Base-by-base conservation (phyloP, 768 basidiomycete genomes). In the Kwoniella europaea region DNA sequence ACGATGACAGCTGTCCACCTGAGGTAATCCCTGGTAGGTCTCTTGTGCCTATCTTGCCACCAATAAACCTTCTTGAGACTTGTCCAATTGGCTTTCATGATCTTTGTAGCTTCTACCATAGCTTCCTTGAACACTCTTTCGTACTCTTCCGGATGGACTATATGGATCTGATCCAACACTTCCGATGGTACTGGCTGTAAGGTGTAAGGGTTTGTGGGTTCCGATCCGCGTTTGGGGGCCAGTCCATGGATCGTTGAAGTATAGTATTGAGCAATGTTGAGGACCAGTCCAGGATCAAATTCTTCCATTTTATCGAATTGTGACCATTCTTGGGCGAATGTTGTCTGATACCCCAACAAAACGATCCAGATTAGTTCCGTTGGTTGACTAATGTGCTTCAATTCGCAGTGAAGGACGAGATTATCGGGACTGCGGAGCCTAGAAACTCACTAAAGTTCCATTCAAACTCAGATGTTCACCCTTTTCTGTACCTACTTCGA, bases 21-120 rank as follows among this genome's bases (percentile, higher is more conserved):
- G 16, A 44, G 10, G 12, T 50, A 52, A 63, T 50, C 46, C 29
- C 44, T 12, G 13, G 44, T 44, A 44, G 46, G 20, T 63, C 62
- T 22, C 16, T 52, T 13, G 24, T 22, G 2, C 24, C 13, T 22
- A 29, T 52, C 22, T 41, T 63, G 62, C 62, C 62, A 63, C 35
- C 35, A 63, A 50, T 20, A 15, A 44, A 53, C 35, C 46, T 52
- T 27, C 29, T 35, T 35, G n/a, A 63, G n/a, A 50, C 41, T 20
- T 3, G 44, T 42, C 46, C 44, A 44, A 27, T 27, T 44, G 5
- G 10, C 10, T 12, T 63, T 52, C 62, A 63, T 63, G 18, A 27
- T 44, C 27, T 50, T 63, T n/a, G 62, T 44, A 52, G 62, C 62
- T 16, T 18, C 46, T 5, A 63, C 13, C 15, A 63, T 24, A 4